Evolutionary conservation across 129 eudicot genomes (phyloP).

Genomic region (Flaveria brownii): DNA sequence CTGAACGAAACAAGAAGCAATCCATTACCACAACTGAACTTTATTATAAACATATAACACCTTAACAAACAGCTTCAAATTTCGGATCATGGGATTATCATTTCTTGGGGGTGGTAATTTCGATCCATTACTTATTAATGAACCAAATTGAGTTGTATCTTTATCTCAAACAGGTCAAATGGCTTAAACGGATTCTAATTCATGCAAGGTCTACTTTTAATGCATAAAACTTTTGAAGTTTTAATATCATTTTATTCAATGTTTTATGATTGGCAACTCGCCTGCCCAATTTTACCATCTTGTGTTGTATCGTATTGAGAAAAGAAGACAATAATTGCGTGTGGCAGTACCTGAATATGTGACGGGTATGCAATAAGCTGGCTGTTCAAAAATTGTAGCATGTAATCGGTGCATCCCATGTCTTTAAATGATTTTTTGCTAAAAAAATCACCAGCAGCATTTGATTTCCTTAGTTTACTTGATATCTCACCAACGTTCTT

Average conservation of each 20-base stretch:
- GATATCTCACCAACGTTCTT: slow-evolving; percentile 19
- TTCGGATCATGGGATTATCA: neutral
- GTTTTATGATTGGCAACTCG: neutral
- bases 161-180: neutral
- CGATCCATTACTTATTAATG: neutral
- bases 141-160: neutral
- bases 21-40: neutral
- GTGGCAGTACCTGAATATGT: slow-evolving; percentile 73
- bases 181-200: neutral
- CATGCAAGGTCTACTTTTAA: neutral
- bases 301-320: neutral
- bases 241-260: neutral
- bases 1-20: neutral
- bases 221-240: neutral
- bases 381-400: slow-evolving; percentile 57
- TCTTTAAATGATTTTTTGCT: slow-evolving; percentile 82
- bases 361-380: slow-evolving; percentile 71
- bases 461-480: slow-evolving; percentile 44
- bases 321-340: neutral
- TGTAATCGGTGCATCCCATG: slow-evolving; percentile 64
- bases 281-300: neutral
- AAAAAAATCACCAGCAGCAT: slow-evolving; percentile 58
- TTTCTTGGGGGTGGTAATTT: neutral
- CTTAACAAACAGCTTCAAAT: neutral
- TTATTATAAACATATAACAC: neutral